phyloP scores from a whole-genome alignment of 2,329 filamentous ascomycete genomes.

The Penicillium sumatraense region DNA sequence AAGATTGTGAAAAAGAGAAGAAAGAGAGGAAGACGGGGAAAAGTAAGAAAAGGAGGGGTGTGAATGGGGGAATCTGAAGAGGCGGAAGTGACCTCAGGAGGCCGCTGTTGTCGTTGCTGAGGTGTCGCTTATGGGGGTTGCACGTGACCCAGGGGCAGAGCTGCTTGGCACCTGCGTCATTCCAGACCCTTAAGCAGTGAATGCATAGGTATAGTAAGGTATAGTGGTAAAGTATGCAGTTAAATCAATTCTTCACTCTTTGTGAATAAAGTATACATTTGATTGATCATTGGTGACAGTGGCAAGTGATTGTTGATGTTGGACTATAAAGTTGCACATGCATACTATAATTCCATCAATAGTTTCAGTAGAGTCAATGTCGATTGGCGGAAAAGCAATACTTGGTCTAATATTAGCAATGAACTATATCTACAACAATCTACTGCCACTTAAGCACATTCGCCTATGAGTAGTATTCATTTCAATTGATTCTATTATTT shows the following conservation, averaged over 20 bases:
- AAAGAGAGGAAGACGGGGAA: conserved; percentile 25
- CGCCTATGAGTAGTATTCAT: background rate
- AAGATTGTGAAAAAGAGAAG: conserved; percentile 16
- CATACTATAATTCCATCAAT: too few species aligned
- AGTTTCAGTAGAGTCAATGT: too few species aligned
- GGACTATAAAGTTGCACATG: too few species aligned
- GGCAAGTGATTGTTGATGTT: too few species aligned
- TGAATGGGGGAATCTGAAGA: conserved; percentile 31
- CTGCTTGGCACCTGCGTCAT: conserved; percentile 10
- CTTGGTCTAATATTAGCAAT: too few species aligned
- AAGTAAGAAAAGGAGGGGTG: conserved; percentile 24
- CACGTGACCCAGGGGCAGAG: conserved; percentile 37
- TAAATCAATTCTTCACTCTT: too few species aligned
- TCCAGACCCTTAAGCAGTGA: background rate
- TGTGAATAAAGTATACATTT: too few species aligned
- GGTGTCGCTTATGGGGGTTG: conserved; percentile 42
- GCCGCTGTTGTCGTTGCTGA: conserved; percentile 44
- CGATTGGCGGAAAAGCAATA: too few species aligned
- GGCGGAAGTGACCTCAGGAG: conserved; percentile 48
- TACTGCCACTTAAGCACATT: background rate
- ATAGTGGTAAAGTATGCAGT: background rate
- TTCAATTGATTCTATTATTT: background rate
- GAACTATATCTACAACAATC: background rate
- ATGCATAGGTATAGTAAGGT: background rate
- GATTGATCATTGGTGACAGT: too few species aligned